These are phyloP conservation scores for Oxytropis ochrocephala DNA, from an alignment of 306 rosid genomes.

Conservation along the genomic window DNA sequence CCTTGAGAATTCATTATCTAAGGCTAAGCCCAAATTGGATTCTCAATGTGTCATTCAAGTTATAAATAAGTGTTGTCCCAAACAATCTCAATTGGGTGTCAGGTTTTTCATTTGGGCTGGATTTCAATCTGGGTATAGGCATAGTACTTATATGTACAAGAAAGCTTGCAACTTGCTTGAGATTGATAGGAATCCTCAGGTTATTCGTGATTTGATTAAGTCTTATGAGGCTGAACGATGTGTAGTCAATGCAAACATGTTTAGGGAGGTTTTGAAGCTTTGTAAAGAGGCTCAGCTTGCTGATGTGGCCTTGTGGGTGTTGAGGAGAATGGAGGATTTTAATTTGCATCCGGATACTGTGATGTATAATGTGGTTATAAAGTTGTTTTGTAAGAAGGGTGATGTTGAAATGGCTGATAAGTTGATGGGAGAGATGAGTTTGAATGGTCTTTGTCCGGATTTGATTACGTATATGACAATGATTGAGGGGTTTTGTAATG, in stretches of 20 bases:
- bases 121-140: conserved; percentile 66
- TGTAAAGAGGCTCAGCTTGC: conserved; percentile 68
- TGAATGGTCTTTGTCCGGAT: conserved; percentile 49
- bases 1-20: conserved; percentile 49
- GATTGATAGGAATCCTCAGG: conserved; percentile 37
- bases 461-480: conserved; percentile 59
- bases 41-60: conserved; percentile 52
- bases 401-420: conserved; percentile 32
- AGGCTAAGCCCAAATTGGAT: conserved; percentile 42
- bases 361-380: conserved; percentile 59
- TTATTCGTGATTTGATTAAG: conserved; percentile 44
- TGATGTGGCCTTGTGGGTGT: conserved; percentile 55
- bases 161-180: conserved; percentile 54
- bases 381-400: conserved; percentile 56
- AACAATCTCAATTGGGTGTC: conserved; percentile 49
- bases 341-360: conserved; percentile 50
- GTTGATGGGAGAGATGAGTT: conserved; percentile 53
- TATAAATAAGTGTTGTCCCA: conserved; percentile 41
- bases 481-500: conserved; percentile 65
- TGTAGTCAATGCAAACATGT: conserved; percentile 44
- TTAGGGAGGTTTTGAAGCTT: conserved; percentile 58
- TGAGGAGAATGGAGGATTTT: conserved; percentile 55
- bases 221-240: conserved; percentile 57
- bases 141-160: conserved; percentile 48
- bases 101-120: conserved; percentile 93